Evolutionary conservation across 805 yeast genomes (phyloP), one percentile per base, ranked within the genome.

Genomic region (Teunomyces tritomae): DNA sequence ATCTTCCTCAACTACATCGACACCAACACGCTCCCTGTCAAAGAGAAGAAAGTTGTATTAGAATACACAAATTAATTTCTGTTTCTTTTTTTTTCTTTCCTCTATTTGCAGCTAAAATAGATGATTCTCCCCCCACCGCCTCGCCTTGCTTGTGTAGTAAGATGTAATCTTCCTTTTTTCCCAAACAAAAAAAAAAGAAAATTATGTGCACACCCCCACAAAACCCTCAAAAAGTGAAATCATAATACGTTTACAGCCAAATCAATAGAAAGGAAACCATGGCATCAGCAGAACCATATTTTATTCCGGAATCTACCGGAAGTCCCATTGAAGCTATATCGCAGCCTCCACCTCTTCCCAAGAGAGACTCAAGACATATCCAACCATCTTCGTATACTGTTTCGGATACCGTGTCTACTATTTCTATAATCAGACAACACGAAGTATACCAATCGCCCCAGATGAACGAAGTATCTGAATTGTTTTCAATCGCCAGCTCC

Each of bases 391-490:
- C 49, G 13, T 56, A 56, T 48, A 50, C 39, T 30, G 49, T 56
- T 26, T 47, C 56, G 4, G 64, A 58, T 45, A 49, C 52, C 24
- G 45, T 65, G 3, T 57, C 67, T 13, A 51, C 53, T 14, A 59
- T 65, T 6, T 53, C 61, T 10, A 47, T 58, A 7, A 50, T 57
- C 20, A 50, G 69, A 45, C 69, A 64, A 43, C 50, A 51, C 27
- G 67, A 64, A 46, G 26, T 56, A 6, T 63, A 61, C 40, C 46
- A 50, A 17, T 56, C 61, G 9, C 64, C 65, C 1, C 52, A 46
- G 39, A 52, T 64, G 57, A 62, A 65, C 46, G 69, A 65, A 45
- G 46, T 54, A 8, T 59, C 63, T 3, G 70, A 65, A 39, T 50
- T 59, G 36, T 62, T 65, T 44, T 48, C 36, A 46, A 48, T 36